Conservation (phyloP, 495 filamentous ascomycete species). For the Acidiella bohemica region DNA sequence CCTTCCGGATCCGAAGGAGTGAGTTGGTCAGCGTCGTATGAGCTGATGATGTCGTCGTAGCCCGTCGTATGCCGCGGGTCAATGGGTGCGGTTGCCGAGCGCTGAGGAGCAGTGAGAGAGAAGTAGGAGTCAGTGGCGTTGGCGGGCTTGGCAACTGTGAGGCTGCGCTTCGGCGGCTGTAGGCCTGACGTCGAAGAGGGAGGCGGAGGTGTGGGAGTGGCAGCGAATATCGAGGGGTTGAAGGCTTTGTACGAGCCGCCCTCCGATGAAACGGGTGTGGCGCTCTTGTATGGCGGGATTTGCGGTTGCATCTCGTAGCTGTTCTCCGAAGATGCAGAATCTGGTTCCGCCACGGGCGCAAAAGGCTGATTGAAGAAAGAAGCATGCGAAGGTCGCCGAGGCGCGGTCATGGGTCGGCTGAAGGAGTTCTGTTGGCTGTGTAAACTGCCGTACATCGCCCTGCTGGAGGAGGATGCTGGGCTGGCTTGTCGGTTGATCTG, state of each 20-base stretch:
- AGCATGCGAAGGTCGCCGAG: not conserved
- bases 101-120: conserved; percentile 2
- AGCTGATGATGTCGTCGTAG: conserved; percentile 9
- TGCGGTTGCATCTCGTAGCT: conserved; percentile 23
- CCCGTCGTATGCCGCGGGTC: conserved; percentile 6
- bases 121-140: conserved; percentile 6
- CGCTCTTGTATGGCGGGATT: no score
- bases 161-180: conserved; percentile 1
- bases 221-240: conserved; percentile 11
- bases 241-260: conserved; percentile 19
- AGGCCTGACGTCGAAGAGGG: not conserved
- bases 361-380: no score
- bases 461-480: conserved; percentile 5
- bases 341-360: not conserved
- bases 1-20: no score
- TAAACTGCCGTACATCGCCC: conserved; percentile 10
- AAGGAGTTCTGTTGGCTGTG: conserved; percentile 15
- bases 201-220: conserved; percentile 5
- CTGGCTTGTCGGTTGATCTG: conserved; percentile 7
- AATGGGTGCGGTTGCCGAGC: conserved; percentile 11
- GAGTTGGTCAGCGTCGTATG: no score
- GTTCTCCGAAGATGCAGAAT: not conserved
- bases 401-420: conserved; percentile 5
- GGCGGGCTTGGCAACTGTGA: conserved; percentile 4
- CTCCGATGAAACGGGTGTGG: no score